Percentiles rank a stretch among this genome's conserved stretches.
phyloP scores from a whole-genome alignment of 2,329 filamentous ascomycete genomes.

The Aspergillus phoenicis region DNA sequence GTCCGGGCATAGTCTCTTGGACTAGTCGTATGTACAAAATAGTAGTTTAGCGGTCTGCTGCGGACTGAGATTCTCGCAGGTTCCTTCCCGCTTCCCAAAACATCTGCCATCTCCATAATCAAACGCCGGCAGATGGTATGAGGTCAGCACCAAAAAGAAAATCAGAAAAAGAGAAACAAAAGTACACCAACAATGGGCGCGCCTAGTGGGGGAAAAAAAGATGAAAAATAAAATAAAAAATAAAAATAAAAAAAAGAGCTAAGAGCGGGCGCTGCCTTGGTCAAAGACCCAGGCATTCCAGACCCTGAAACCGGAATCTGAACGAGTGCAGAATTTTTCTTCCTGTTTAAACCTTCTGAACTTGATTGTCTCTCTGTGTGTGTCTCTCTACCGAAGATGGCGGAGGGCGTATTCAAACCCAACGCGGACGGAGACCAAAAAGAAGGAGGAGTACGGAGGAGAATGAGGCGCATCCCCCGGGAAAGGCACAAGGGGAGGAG shows the following conservation, averaged over 20 bases:
- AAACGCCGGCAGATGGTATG: too few species aligned
- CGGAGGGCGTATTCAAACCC: background rate
- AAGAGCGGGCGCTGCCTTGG: slow-evolving; percentile 8
- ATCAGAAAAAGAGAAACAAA: background rate
- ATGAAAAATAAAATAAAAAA: too few species aligned
- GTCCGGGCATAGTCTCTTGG: background rate
- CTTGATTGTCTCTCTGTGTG: background rate
- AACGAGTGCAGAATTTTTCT: background rate
- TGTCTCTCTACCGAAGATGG: background rate
- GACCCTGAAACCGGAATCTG: slow-evolving; percentile 6
- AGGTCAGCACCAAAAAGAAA: too few species aligned
- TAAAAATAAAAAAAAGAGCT: background rate
- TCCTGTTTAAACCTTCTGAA: background rate
- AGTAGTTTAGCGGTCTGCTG: too few species aligned
- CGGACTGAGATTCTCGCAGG: too few species aligned
- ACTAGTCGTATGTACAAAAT: too few species aligned
- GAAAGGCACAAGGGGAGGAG: slow-evolving; percentile 1
- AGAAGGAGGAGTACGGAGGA: background rate
- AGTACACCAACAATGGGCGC: too few species aligned
- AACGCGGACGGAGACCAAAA: background rate
- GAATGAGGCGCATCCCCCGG: slow-evolving; percentile 5
- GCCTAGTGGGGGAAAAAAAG: too few species aligned
- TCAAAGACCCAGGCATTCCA: slow-evolving; percentile 4
- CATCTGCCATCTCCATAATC: too few species aligned
- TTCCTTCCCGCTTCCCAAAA: too few species aligned